Conservation (phyloP, 2,329 filamentous ascomycete species). For the Didymellaceae sp. region DNA sequence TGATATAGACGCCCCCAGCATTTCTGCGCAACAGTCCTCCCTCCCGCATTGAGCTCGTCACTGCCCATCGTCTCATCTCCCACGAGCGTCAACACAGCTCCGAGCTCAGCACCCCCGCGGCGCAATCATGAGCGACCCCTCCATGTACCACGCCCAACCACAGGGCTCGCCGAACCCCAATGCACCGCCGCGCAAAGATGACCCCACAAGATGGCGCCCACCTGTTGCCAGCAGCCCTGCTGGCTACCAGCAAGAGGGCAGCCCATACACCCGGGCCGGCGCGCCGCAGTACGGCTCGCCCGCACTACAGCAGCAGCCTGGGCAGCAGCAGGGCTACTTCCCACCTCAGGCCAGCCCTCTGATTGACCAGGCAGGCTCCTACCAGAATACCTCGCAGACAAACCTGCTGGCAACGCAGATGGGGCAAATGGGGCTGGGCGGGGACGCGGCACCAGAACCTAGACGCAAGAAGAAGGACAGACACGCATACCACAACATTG, state of each 20-base stretch:
- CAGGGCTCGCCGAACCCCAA: conserved; percentile 40
- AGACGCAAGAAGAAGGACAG: conserved; percentile 88
- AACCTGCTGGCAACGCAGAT: conserved; percentile 37
- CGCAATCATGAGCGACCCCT: conserved; percentile 47
- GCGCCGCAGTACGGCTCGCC: conserved; percentile 41
- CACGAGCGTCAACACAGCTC: conserved; percentile 7
- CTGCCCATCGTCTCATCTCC: conserved; percentile 1
- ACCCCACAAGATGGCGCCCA: conserved; percentile 47
- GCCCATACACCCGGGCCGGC: conserved; percentile 33
- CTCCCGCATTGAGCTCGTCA: conserved; percentile 19
- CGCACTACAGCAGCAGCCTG: conserved; percentile 33
- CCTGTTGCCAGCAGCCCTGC: conserved; percentile 53
- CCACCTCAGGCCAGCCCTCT: conserved; percentile 44
- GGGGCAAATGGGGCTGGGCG: conserved; percentile 37
- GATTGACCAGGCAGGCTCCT: conserved; percentile 17
- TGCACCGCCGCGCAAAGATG: conserved; percentile 33
- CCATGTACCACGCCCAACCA: conserved; percentile 47
- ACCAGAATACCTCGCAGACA: conserved; percentile 45
- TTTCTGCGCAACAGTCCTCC: conserved; percentile 17
- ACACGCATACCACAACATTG: conserved; percentile 88
- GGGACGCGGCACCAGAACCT: conserved; percentile 52
- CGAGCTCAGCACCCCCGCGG: conserved; percentile 30
- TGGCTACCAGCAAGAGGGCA: conserved; percentile 53
- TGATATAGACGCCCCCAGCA: conserved; percentile 33
- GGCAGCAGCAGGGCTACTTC: conserved; percentile 52